These are phyloP conservation scores for Emmonsiellopsis sp. DNA, from an alignment of 2,329 filamentous ascomycete species.

Conservation along the genomic window DNA sequence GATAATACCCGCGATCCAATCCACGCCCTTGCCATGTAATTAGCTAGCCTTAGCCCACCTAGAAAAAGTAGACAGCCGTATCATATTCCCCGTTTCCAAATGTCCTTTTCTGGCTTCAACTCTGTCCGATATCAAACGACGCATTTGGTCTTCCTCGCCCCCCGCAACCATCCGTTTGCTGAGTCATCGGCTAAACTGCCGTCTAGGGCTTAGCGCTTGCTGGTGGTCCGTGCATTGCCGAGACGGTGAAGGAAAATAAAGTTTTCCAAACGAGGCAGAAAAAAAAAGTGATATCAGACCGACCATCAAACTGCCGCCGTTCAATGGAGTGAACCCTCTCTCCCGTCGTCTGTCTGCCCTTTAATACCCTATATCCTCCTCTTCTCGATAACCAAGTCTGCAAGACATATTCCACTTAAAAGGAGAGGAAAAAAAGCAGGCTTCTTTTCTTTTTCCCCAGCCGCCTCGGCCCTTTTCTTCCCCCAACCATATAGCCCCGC, in stretches of 20 bases:
- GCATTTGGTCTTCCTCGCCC: no score
- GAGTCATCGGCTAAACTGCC: background rate
- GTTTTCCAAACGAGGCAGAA: background rate
- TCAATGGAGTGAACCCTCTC: no score
- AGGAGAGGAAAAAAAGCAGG: no score
- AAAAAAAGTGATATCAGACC: background rate
- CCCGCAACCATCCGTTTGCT: no score
- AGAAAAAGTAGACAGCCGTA: slow-evolving; percentile 7
- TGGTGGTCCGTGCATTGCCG: background rate
- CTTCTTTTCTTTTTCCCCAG: no score
- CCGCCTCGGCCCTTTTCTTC: no score
- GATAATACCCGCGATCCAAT: background rate
- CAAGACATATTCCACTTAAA: no score
- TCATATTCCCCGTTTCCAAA: background rate
- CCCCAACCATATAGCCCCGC: no score
- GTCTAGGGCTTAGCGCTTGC: background rate
- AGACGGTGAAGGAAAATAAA: background rate
- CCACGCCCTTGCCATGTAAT: slow-evolving; percentile 8
- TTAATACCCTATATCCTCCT: no score
- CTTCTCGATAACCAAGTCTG: no score
- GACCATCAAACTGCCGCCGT: background rate
- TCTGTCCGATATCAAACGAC: background rate
- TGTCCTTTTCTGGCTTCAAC: background rate
- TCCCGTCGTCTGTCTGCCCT: no score
- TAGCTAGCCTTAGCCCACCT: slow-evolving; percentile 4